These are phyloP conservation scores for Exsudoporus frostii DNA, from an alignment of 768 basidiomycete species.

Conservation along the genomic window DNA sequence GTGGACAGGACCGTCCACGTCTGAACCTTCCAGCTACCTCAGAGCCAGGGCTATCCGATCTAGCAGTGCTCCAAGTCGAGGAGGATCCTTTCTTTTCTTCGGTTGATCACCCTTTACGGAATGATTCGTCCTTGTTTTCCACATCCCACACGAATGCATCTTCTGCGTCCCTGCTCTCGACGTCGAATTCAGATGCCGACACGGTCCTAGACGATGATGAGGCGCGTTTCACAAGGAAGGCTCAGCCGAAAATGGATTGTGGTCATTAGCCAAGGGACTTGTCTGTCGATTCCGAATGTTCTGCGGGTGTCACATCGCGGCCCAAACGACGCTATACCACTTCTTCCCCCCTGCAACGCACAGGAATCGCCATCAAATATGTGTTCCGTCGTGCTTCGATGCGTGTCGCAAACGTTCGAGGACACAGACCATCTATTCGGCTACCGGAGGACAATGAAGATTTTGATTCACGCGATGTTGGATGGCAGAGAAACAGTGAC, in stretches of 20 bases:
- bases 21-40: slow-evolving; percentile 29
- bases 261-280: slow-evolving; percentile 25
- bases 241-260: slow-evolving; percentile 30
- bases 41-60: slow-evolving; percentile 21
- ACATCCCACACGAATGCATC: slow-evolving; percentile 48
- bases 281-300: slow-evolving; percentile 47
- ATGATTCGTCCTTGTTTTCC: slow-evolving; percentile 37
- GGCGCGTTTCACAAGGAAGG: slow-evolving; percentile 52
- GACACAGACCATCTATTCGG: slow-evolving; percentile 55
- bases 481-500: slow-evolving; percentile 39
- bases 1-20: slow-evolving; percentile 47
- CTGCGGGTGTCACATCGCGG: slow-evolving; percentile 38
- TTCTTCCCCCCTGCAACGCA: slow-evolving; percentile 59
- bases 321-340: slow-evolving; percentile 41
- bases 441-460: slow-evolving; percentile 48
- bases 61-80: slow-evolving; percentile 15
- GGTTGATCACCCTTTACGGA: slow-evolving; percentile 31
- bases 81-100: slow-evolving; percentile 53
- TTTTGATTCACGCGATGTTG: slow-evolving; percentile 25
- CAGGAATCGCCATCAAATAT: slow-evolving; percentile 55
- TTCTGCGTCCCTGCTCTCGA: slow-evolving; percentile 47
- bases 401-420: slow-evolving; percentile 79
- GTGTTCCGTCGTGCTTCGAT: slow-evolving; percentile 64
- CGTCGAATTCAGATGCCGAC: slow-evolving; percentile 32
- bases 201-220: slow-evolving; percentile 56